Conservation (phyloP, 1,284 basidiomycete genomes). For the Ganoderma lingzhi region DNA sequence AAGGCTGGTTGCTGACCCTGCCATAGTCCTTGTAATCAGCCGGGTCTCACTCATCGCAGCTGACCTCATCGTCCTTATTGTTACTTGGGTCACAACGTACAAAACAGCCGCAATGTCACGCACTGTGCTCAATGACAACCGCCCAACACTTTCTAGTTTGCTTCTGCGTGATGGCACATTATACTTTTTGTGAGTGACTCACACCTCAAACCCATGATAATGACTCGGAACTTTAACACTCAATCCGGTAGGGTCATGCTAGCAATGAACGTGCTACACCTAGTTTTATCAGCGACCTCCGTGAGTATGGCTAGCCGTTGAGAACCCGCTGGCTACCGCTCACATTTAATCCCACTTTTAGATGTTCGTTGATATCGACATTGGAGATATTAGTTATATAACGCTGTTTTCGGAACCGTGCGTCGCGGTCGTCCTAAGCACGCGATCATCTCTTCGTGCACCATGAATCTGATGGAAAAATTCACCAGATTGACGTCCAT, state of each 20-base stretch:
- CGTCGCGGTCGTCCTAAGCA: too few relatives aligned
- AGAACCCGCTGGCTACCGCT: background rate
- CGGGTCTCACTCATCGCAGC: conserved; percentile 1
- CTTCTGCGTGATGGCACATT: background rate
- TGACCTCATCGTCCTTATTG: conserved; percentile 4
- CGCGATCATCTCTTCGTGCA: background rate
- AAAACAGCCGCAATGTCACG: background rate
- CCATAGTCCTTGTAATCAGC: background rate
- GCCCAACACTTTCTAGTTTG: background rate
- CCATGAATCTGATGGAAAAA: background rate
- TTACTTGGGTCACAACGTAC: conserved; percentile 5
- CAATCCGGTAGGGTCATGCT: background rate
- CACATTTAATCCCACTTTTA: background rate
- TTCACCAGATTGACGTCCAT: background rate
- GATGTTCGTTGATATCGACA: background rate
- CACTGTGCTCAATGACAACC: background rate
- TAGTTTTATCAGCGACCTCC: too few relatives aligned
- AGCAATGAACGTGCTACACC: conserved; percentile 7
- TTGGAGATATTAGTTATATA: background rate
- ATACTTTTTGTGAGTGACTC: conserved; percentile 3
- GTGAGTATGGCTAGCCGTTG: background rate
- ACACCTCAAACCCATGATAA: too few relatives aligned
- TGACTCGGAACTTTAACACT: too few relatives aligned
- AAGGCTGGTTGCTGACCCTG: background rate
- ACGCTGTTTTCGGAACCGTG: background rate